These are phyloP conservation scores for Phytophthora pistaciae DNA, from an alignment of 352 stramenopile genomes.

Conservation along the genomic window DNA sequence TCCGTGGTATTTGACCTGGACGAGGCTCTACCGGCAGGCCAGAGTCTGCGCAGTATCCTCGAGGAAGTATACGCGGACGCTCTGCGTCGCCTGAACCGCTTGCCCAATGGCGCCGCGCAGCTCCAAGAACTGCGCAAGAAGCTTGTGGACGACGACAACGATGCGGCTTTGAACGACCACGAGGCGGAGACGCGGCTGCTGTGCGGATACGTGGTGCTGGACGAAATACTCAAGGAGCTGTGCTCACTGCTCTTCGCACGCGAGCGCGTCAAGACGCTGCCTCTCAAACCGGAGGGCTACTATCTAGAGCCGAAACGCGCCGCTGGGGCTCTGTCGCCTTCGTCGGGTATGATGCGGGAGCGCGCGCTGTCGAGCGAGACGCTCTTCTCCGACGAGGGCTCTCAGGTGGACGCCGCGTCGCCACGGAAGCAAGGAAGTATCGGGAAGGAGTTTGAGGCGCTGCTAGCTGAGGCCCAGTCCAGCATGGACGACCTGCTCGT, in stretches of 20 bases:
- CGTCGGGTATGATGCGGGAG: constrained; percentile 27
- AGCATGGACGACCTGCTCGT: constrained; percentile 69
- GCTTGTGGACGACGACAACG: constrained; percentile 77
- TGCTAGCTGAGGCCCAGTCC: constrained; percentile 77
- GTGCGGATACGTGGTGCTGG: constrained; percentile 81
- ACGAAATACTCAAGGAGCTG: constrained; percentile 89
- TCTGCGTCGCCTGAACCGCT: constrained; percentile 59
- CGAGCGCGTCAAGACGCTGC: constrained; percentile 75
- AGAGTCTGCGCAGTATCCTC: constrained; percentile 79
- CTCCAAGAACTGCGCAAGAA: constrained; percentile 68
- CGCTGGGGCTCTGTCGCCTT: constrained; percentile 34
- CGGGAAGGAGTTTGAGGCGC: constrained; percentile 71
- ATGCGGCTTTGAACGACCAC: constrained; percentile 64
- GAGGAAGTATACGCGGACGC: constrained; percentile 84
- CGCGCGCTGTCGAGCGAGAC: constrained; percentile 49
- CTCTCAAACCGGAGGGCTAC: constrained; percentile 84
- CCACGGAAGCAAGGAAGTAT: constrained; percentile 52
- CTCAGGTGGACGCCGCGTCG: constrained; percentile 32
- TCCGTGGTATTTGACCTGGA: constrained; percentile 64
- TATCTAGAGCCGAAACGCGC: constrained; percentile 80
- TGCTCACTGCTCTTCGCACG: constrained; percentile 84
- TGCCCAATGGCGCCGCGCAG: constrained; percentile 57
- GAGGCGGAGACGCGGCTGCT: constrained; percentile 73
- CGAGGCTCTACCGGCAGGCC: constrained; percentile 44
- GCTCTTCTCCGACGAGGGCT: constrained; percentile 56